Evolutionary conservation across 495 filamentous ascomycete genomes (phyloP).

Genomic region (Daldinia loculata): DNA sequence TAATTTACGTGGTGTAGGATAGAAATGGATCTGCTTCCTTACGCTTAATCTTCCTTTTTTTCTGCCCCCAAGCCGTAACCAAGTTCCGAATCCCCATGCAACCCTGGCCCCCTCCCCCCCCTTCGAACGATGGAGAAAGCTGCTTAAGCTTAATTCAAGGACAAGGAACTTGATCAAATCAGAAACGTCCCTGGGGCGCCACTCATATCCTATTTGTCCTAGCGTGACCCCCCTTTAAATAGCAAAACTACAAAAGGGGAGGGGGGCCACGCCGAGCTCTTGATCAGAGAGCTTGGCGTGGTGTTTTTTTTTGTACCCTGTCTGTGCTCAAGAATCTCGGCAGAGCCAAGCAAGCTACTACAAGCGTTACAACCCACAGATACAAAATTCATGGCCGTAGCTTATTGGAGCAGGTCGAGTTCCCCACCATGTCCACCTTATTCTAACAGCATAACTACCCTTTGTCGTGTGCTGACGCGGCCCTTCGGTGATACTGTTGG

Average conservation of each 20-base stretch:
- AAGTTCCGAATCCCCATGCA: constrained; percentile 40
- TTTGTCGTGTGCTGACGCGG: constrained; percentile 43
- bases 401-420: constrained; percentile 17
- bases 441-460: constrained; percentile 37
- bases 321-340: constrained; percentile 36
- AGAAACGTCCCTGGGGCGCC: constrained; percentile 33
- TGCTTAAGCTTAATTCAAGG: constrained; percentile 46
- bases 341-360: constrained; percentile 35
- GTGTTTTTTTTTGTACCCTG: constrained; percentile 7
- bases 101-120: constrained; percentile 20
- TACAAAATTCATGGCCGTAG: constrained; percentile 21
- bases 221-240: constrained; percentile 28
- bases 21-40: constrained; percentile 24
- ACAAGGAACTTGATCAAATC: constrained; percentile 39
- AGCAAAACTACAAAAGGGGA: constrained; percentile 27
- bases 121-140: constrained; percentile 37
- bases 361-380: constrained; percentile 22
- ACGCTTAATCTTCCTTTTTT: constrained; percentile 15
- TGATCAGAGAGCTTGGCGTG: constrained; percentile 33
- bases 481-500: constrained; percentile 43
- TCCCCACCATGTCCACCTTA: constrained; percentile 42
- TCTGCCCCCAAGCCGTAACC: constrained; percentile 27
- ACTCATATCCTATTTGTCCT: constrained; percentile 29
- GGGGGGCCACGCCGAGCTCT: constrained; percentile 26
- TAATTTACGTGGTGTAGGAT: constrained; percentile 15